Percentiles rank a stretch among this genome's conserved stretches.
phyloP scores from a whole-genome alignment of 192 early-diverging fungal species.

The Linnemannia hyalina region DNA sequence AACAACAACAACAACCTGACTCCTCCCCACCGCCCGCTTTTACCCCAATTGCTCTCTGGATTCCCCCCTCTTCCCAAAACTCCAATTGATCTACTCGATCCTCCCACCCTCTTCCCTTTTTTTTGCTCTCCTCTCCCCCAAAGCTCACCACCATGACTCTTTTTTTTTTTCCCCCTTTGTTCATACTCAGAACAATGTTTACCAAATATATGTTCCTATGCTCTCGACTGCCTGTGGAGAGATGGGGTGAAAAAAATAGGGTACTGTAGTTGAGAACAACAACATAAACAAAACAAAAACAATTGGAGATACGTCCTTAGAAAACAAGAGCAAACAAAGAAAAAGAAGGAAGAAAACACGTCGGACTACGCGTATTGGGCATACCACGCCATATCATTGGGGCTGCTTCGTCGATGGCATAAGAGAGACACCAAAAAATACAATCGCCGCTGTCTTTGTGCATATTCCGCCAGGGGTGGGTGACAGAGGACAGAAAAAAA shows the following conservation, averaged over 20 bases:
- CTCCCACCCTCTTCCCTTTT: constrained; percentile 1
- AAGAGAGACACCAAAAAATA: neutral
- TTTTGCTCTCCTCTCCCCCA: neutral
- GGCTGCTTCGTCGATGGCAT: neutral
- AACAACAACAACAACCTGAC: neutral
- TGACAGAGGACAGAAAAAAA: neutral
- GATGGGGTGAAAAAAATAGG: neutral
- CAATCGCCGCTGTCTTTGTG: neutral
- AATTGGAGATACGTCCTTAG: neutral
- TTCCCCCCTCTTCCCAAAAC: neutral
- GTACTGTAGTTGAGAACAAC: neutral
- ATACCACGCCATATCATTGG: neutral
- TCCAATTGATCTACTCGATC: constrained; percentile 6
- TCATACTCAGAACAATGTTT: constrained; percentile 19
- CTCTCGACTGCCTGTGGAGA: neutral
- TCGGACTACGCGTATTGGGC: neutral
- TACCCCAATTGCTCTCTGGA: neutral
- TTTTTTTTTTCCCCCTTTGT: neutral
- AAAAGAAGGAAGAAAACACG: neutral
- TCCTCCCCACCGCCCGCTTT: neutral
- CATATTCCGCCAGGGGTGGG: neutral
- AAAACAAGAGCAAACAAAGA: neutral
- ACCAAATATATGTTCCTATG: constrained; percentile 9
- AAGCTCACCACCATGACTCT: neutral
- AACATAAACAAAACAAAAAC: neutral